Evolutionary conservation across 306 rosid species (phyloP).

Genomic region (Citrullus mucosospermus): DNA sequence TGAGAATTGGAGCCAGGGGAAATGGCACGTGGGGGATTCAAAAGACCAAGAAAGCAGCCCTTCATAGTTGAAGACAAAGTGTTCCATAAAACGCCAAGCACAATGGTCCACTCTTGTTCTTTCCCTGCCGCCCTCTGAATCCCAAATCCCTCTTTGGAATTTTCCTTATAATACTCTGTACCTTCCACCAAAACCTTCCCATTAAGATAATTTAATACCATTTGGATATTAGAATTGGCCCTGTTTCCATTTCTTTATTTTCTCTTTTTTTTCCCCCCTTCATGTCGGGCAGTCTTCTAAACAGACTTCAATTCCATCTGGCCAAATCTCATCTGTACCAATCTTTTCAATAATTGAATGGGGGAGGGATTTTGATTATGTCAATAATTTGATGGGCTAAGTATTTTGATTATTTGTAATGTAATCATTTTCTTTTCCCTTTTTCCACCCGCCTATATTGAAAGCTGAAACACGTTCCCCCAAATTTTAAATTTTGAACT

Average conservation of each 20-base stretch:
- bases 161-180: neutral
- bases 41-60: neutral
- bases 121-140: neutral
- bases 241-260: neutral
- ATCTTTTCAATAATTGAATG: neutral
- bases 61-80: neutral
- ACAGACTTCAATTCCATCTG: neutral
- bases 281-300: neutral
- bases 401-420: neutral
- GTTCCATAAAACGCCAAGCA: neutral
- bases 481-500: neutral
- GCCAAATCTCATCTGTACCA: neutral
- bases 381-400: neutral
- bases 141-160: neutral
- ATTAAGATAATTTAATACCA: neutral
- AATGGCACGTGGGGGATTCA: conserved; percentile 2
- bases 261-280: neutral
- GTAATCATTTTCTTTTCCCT: neutral
- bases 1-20: neutral
- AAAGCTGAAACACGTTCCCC: neutral
- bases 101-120: neutral
- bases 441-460: neutral
- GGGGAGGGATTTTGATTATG: neutral
- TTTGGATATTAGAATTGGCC: neutral
- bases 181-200: neutral